Evolutionary conservation across 2,329 filamentous ascomycete genomes (phyloP).

Genomic region (Bipolaris bicolor): DNA sequence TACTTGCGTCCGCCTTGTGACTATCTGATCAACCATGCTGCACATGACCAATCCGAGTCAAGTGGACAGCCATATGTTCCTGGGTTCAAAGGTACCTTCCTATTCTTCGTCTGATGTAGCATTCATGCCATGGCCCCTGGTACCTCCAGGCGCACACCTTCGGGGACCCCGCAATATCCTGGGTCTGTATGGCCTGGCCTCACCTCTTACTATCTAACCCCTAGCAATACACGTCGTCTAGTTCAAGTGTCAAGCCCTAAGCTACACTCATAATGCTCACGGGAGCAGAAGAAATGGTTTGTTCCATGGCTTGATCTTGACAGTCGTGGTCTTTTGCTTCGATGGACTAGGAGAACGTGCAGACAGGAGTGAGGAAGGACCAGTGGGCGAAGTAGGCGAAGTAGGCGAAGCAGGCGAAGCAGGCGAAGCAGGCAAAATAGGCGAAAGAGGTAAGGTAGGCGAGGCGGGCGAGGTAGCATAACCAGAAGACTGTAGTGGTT

Average conservation of each 20-base stretch:
- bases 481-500: constrained; percentile 8
- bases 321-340: constrained; percentile 15
- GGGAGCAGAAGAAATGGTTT: constrained; percentile 42
- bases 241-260: constrained; percentile 1
- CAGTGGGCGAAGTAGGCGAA: constrained; percentile 7
- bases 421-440: constrained; percentile 1
- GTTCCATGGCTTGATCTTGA: constrained; percentile 37
- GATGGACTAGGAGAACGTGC: constrained; percentile 26
- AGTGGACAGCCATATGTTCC: background rate
- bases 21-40: background rate
- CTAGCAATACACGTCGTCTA: constrained; percentile 12
- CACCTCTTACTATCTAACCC: background rate
- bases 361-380: constrained; percentile 9
- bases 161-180: constrained; percentile 8
- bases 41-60: constrained; percentile 3
- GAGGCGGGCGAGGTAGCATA: background rate
- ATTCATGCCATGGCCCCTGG: background rate
- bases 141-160: background rate
- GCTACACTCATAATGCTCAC: constrained; percentile 17
- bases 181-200: too few relatives aligned
- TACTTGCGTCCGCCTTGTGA: constrained; percentile 15
- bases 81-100: constrained; percentile 9
- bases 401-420: background rate
- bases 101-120: constrained; percentile 9
- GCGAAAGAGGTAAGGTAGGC: constrained; percentile 6